These are phyloP conservation scores for Arachnomyces sp. DNA, from an alignment of 2,329 filamentous ascomycete species.

Conservation along the genomic window DNA sequence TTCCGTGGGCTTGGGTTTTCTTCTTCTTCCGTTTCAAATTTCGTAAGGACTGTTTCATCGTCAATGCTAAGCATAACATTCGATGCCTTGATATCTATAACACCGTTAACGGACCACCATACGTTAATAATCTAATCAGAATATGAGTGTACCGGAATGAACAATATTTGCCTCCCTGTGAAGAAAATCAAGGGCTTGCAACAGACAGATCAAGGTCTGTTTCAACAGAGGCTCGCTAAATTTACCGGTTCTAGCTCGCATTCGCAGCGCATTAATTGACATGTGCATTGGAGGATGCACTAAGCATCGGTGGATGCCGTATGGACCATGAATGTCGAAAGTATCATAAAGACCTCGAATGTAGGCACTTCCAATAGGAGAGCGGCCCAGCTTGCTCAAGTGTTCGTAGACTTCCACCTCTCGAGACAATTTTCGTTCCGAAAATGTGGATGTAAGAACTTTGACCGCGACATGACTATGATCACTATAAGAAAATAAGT, in stretches of 20 bases:
- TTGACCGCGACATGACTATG: conserved; percentile 27
- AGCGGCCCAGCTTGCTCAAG: conserved; percentile 17
- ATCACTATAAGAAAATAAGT: conserved; percentile 8
- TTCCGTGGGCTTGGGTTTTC: conserved; percentile 9
- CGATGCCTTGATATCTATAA: conserved; percentile 6
- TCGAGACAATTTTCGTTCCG: conserved; percentile 15
- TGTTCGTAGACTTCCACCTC: conserved; percentile 22
- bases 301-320: conserved; percentile 21
- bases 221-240: conserved; percentile 4
- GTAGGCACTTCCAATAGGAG: conserved; percentile 17
- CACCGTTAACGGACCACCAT: neutral
- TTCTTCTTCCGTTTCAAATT: conserved; percentile 9
- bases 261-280: conserved; percentile 26
- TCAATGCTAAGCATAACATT: conserved; percentile 10
- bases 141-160: conserved; percentile 5
- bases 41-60: conserved; percentile 9
- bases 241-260: conserved; percentile 14
- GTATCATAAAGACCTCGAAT: conserved; percentile 25
- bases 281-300: conserved; percentile 24
- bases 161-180: conserved; percentile 6
- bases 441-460: conserved; percentile 17
- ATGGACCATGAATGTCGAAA: conserved; percentile 20
- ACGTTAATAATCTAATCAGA: neutral
- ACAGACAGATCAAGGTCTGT: conserved; percentile 5
- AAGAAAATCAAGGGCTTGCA: conserved; percentile 6